phyloP scores from a whole-genome alignment of 2,329 filamentous ascomycete genomes.

The Pestalotiopsis sp. region DNA sequence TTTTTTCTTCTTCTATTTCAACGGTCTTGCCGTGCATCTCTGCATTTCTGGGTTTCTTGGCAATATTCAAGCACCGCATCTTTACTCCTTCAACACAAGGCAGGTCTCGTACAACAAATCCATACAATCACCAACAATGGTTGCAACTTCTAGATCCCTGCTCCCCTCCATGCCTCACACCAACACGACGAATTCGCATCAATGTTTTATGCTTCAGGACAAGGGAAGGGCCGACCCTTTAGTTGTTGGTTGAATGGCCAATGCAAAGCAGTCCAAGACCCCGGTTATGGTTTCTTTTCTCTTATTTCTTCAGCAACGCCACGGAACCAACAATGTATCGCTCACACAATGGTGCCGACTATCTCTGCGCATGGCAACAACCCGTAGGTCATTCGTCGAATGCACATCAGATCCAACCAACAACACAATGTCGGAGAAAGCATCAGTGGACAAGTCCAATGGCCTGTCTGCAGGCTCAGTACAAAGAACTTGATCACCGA shows the following conservation, averaged over 20 bases:
- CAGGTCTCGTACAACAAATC: not conserved
- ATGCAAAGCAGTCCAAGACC: not conserved
- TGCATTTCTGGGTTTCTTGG: not conserved
- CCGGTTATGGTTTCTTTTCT: not conserved
- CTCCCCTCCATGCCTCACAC: constrained; percentile 19
- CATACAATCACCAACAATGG: constrained; percentile 5
- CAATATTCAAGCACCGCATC: constrained; percentile 1
- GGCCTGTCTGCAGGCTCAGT: constrained; percentile 36
- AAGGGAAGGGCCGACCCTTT: constrained; percentile 25
- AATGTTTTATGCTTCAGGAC: constrained; percentile 16
- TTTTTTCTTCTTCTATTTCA: not conserved
- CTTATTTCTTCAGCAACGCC: constrained; percentile 1
- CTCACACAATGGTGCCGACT: not conserved
- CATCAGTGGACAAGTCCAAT: constrained; percentile 33
- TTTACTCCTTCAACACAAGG: not conserved
- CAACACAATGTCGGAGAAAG: constrained; percentile 23
- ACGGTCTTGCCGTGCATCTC: not conserved
- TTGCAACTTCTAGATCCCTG: constrained; percentile 13
- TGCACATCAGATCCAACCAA: constrained; percentile 31
- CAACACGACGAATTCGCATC: constrained; percentile 11
- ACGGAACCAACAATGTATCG: constrained; percentile 18
- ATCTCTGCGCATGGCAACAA: not conserved
- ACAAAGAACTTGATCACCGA: constrained; percentile 27
- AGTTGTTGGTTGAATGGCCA: constrained; percentile 24
- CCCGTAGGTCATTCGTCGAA: not conserved